Conservation (phyloP, 805 yeast genomes). For the Starmerella etchellsii region DNA sequence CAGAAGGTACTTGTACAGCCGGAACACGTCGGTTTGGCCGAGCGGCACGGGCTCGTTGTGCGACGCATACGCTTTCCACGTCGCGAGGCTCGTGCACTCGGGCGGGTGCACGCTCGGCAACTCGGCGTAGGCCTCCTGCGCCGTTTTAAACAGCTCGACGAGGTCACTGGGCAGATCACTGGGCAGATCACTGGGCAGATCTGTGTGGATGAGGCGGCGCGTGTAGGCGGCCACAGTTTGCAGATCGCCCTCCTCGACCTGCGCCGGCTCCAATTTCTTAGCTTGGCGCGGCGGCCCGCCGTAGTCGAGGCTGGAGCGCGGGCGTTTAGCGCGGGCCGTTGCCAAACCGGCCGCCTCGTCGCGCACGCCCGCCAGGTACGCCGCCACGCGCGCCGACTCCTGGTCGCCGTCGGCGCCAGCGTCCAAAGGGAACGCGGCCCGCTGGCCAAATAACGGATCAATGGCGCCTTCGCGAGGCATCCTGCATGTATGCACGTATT, state of each 20-base stretch:
- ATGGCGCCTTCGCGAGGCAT: slow-evolving; percentile 8
- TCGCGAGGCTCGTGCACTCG: slow-evolving; percentile 28
- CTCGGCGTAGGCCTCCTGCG: background rate
- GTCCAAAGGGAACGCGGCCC: slow-evolving; percentile 23
- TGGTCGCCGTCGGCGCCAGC: background rate
- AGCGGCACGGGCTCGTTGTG: slow-evolving; percentile 28
- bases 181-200: background rate
- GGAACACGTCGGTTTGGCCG: slow-evolving; percentile 29
- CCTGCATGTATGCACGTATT: background rate
- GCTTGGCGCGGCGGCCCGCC: background rate
- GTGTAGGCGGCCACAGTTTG: background rate
- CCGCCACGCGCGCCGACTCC: background rate
- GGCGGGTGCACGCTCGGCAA: slow-evolving; percentile 4
- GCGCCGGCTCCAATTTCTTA: too few species aligned
- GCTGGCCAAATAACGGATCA: slow-evolving; percentile 10
- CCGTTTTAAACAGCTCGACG: background rate
- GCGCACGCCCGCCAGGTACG: slow-evolving; percentile 1
- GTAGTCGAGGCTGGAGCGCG: background rate
- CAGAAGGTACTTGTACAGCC: slow-evolving; percentile 32
- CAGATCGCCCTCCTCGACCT: too few species aligned
- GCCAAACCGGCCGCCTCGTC: slow-evolving; percentile 1
- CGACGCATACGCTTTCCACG: slow-evolving; percentile 34
- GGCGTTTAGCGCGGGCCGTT: background rate
- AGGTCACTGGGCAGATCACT: too few species aligned
- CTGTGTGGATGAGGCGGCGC: background rate